Evolutionary conservation across 768 basidiomycete genomes (phyloP), one percentile per base, ranked within the genome.

Genomic region (Strobilomyces dryophilus): DNA sequence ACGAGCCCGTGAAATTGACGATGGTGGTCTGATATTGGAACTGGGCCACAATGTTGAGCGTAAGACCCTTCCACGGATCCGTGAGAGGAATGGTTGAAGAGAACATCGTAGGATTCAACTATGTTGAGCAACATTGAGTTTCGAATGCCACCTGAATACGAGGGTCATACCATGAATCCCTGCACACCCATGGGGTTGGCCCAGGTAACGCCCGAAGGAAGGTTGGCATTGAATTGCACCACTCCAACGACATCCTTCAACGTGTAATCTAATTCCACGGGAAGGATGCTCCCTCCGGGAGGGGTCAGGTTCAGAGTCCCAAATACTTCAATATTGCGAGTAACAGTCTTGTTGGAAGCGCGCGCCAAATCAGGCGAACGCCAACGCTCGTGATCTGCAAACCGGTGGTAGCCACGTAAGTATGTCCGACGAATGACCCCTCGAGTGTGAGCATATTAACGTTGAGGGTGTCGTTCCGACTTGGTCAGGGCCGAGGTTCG

Each of bases 161-260:
- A 52, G 9, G 15, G 27, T 35, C 40, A 17, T 35, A 52, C 52
- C 39, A 42, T 31, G 20, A 46, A 26, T n/a, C 52, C 52, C 41
- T 52, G 52, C 12, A 34, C 52, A 14, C 52, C 52, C 45, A 52
- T 41, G 12, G 52, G 52, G 11, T 52, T 35, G 4, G 27, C 24
- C 52, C 52, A 52, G 34, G 39, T 34, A 31, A 41, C 45, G 7
- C 52, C 52, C 6, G 39, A 47, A 47, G 52, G 52, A 35, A 52
- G 52, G 32, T 2, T 17, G 6, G 52, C 52, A 20, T 9, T 10
- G 40, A 52, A 21, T 35, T 27, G 24, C 10, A 29, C 35, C 21
- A 3, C 27, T 8, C 43, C 50, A 37, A 24, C 14, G 29, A 21
- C 26, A 15, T 51, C 50, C 35, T 37, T 44, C 43, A 51, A 27